phyloP scores from a whole-genome alignment of 148 eudicot species.

The Mesembryanthemum crystallinum region DNA sequence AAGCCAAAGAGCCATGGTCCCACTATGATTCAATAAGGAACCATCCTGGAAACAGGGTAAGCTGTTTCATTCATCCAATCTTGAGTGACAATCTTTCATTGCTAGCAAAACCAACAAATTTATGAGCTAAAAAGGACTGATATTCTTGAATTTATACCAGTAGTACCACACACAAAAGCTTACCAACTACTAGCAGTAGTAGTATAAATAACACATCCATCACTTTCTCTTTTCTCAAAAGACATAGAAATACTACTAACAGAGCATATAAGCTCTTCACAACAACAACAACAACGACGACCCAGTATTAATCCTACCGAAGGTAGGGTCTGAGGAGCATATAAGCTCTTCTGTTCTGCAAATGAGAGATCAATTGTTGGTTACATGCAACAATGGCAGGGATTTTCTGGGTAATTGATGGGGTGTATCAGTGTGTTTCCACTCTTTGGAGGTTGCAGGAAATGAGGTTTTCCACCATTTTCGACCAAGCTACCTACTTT shows the following conservation, averaged over 20 bases:
- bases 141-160: too few species aligned
- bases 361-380: not conserved
- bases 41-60: slow-evolving; percentile 23
- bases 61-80: slow-evolving; percentile 15
- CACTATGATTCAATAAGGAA: slow-evolving; percentile 10
- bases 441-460: slow-evolving; percentile 43
- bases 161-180: too few species aligned
- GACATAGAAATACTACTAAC: not conserved
- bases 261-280: too few species aligned
- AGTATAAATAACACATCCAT: not conserved
- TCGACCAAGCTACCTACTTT: slow-evolving; percentile 18
- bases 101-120: too few species aligned
- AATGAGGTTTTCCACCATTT: slow-evolving; percentile 30
- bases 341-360: not conserved
- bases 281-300: too few species aligned
- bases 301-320: too few species aligned
- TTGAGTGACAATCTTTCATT: not conserved
- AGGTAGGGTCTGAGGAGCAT: too few species aligned
- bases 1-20: slow-evolving; percentile 7
- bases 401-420: slow-evolving; percentile 25
- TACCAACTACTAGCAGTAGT: too few species aligned
- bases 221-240: not conserved
- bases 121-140: too few species aligned
- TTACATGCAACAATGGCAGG: not conserved
- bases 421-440: slow-evolving; percentile 22